Evolutionary conservation across 1,139 yeast species (phyloP).

Genomic region (Nakaseomyces uthaithaninus): DNA sequence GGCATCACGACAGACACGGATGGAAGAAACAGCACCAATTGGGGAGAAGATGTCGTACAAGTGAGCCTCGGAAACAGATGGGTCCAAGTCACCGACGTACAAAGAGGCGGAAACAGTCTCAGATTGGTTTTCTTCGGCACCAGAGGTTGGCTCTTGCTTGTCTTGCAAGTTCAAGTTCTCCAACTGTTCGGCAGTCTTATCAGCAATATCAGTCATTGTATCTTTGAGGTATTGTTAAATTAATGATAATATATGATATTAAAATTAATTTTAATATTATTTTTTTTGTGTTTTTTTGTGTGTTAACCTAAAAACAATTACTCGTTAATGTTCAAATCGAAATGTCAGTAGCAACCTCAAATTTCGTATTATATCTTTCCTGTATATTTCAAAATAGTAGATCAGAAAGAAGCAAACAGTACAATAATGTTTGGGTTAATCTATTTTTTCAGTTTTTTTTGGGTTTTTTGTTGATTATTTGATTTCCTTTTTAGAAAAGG

Average conservation of each 20-base stretch:
- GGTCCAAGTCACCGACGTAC: conserved; percentile 96
- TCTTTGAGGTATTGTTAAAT: conserved; percentile 5
- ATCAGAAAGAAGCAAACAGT: too few relatives aligned
- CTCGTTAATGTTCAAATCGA: neutral
- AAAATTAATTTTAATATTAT: conserved; percentile 12
- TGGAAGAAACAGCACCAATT: conserved; percentile 91
- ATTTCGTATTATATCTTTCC: neutral
- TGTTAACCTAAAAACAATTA: conserved; percentile 10
- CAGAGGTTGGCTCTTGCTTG: conserved; percentile 23
- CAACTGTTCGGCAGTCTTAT: conserved; percentile 35
- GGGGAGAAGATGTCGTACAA: conserved; percentile 92
- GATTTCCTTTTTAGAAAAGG: conserved; percentile 2
- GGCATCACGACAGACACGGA: conserved; percentile 98
- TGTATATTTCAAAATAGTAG: neutral
- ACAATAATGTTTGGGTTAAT: neutral
- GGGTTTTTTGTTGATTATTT: conserved; percentile 3
- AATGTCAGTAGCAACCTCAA: neutral
- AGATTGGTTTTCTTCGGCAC: conserved; percentile 32
- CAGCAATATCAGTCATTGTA: conserved; percentile 36
- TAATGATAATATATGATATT: too few relatives aligned
- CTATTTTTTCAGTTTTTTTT: neutral
- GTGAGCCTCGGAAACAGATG: conserved; percentile 87
- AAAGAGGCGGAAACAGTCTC: conserved; percentile 65
- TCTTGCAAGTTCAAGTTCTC: conserved; percentile 35
- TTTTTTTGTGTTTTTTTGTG: conserved; percentile 18